Base-by-base conservation (phyloP, 768 basidiomycete species). In the Mycena epipterygia region DNA sequence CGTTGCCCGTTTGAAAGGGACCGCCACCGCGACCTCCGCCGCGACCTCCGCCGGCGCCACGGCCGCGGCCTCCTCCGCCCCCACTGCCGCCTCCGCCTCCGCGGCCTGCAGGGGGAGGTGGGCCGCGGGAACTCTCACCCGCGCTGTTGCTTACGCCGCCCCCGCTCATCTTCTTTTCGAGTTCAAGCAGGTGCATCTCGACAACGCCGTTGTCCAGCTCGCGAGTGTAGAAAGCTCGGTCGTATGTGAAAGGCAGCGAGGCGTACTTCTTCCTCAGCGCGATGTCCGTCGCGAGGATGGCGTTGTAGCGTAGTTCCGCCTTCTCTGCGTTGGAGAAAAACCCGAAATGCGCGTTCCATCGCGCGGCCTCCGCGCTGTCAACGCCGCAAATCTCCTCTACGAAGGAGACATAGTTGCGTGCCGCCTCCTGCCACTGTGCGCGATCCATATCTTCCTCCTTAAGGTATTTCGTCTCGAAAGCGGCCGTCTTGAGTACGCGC, bases 271-370 rank as follows among this genome's bases (percentile, higher is more conserved):
- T 56, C 41, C 64, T 41, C 12, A 57, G 29, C 4, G 0, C 7
- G 41, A 65, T 57, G 30, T 65, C 52, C n/a, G 53, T 30, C 16
- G 19, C 29, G 5, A 21, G 42, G n/a, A 56, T 44, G 1, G 64
- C 64, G 9, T 41, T 6, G 29, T 46, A 65, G 32, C 46, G 46
- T 21, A 25, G 2, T 33, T 57, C 32, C 1, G 30, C 16, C 29
- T 33, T n/a, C 3, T n/a, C 6, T 1, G 33, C 11, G 2, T 39
- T 30, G 3, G 25, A 39, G 41, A 65, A 57, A 13, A n/a, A 57
- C 4, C 29, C 53, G 64, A 56, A 65, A 42, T 65, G 64, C 0
- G 19, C 27, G 49, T 57, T 19, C 52, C 52, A 56, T 17, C 52
- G 64, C 0, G 25, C 23, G 5, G 30, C 14, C 3, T 2, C 2